A percentile compares a stretch with the other conserved stretches of the same genome.
Conservation (phyloP, 2,329 filamentous ascomycete genomes). For the Pyrenochaeta sp. region DNA sequence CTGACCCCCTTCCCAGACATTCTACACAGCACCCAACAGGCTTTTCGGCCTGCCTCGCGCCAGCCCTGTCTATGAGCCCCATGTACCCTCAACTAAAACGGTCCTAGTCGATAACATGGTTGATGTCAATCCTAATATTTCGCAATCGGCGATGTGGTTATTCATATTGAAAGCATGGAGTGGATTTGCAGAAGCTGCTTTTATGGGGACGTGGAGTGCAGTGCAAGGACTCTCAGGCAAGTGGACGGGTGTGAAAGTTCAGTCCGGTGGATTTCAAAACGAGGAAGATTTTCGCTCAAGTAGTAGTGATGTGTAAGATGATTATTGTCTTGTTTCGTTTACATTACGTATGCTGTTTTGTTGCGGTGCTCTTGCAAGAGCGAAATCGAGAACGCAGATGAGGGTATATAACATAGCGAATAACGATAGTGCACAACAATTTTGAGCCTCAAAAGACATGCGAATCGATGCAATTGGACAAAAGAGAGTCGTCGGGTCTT, state of each 20-base stretch:
- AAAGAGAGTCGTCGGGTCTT: neutral
- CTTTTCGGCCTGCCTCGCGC: neutral
- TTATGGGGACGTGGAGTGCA: neutral
- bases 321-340: neutral
- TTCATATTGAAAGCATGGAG: neutral
- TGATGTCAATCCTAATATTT: neutral
- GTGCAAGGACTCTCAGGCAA: neutral
- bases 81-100: neutral
- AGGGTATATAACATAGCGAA: conserved; percentile 2
- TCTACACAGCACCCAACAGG: conserved; percentile 1
- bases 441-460: neutral
- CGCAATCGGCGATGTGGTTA: conserved; percentile 1
- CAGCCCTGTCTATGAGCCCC: neutral
- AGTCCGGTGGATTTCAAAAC: neutral
- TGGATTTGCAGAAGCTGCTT: conserved; percentile 2
- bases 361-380: neutral
- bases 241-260: neutral
- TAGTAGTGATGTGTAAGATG: neutral
- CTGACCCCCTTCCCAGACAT: neutral
- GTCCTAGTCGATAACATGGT: no score
- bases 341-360: neutral
- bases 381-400: neutral
- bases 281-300: neutral
- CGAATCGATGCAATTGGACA: neutral
- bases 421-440: neutral